These are phyloP conservation scores for Xylaria digitata DNA, from an alignment of 2,329 filamentous ascomycete genomes.

Conservation along the genomic window DNA sequence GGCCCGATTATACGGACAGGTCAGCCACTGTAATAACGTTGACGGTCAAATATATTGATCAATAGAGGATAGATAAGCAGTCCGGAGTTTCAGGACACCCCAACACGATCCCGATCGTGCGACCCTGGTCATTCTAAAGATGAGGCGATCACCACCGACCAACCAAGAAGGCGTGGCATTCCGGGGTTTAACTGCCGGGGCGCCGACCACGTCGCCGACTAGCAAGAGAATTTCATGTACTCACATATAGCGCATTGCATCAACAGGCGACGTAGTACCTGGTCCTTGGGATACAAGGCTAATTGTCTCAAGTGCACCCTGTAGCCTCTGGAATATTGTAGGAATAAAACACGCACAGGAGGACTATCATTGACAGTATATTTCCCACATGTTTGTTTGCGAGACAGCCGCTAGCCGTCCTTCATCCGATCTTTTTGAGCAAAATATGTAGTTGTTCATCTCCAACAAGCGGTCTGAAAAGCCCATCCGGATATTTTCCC, in stretches of 20 bases:
- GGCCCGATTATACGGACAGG: constrained; percentile 28
- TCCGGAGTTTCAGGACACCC: constrained; percentile 20
- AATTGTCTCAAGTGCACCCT: constrained; percentile 23
- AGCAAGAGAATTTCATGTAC: background rate
- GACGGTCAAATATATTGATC: constrained; percentile 15
- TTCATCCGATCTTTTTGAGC: background rate
- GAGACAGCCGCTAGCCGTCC: background rate
- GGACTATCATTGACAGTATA: background rate
- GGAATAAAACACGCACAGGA: constrained; percentile 4
- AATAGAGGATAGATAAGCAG: constrained; percentile 11
- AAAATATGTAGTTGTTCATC: constrained; percentile 14
- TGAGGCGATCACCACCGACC: background rate
- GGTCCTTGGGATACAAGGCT: background rate
- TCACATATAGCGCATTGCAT: background rate
- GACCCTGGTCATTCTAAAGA: background rate
- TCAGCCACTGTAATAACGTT: constrained; percentile 19
- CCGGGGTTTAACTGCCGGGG: constrained; percentile 14
- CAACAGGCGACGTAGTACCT: constrained; percentile 7
- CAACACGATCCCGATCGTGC: background rate
- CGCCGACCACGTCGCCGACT: constrained; percentile 10
- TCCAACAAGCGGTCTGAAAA: constrained; percentile 13
- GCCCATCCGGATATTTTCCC: background rate
- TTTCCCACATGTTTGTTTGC: background rate
- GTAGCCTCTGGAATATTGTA: constrained; percentile 1
- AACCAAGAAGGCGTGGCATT: constrained; percentile 32